Percentiles rank a stretch among this genome's conserved stretches.
Conservation (phyloP, 345 rosid genomes). For the Turnera subulata region DNA sequence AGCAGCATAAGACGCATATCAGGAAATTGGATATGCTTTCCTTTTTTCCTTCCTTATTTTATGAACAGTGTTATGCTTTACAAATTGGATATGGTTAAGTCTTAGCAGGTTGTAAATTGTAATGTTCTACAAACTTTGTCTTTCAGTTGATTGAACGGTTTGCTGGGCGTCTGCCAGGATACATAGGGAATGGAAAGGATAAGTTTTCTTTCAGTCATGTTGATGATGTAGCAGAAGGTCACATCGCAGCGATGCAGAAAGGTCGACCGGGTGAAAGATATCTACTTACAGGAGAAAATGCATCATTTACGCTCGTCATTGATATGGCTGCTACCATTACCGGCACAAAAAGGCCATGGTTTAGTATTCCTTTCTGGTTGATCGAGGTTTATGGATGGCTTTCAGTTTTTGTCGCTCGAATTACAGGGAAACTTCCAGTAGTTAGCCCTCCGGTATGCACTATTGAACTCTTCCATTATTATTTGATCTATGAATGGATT, state of each 20-base stretch:
- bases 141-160: constrained; percentile 78
- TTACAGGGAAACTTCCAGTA: constrained; percentile 83
- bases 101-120: too few species aligned
- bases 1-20: too few species aligned
- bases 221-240: constrained; percentile 83
- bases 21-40: too few species aligned
- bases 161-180: constrained; percentile 80
- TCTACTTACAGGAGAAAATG: constrained; percentile 83
- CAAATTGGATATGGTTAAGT: too few species aligned
- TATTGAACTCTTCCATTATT: background rate
- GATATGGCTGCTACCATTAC: constrained; percentile 74
- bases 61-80: too few species aligned
- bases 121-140: background rate
- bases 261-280: constrained; percentile 73
- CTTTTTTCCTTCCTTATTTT: too few species aligned
- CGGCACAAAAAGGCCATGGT: constrained; percentile 52
- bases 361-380: constrained; percentile 59
- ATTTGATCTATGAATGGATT: background rate
- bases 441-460: constrained; percentile 81
- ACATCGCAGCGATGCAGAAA: constrained; percentile 66
- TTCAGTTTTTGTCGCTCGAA: constrained; percentile 48
- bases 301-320: constrained; percentile 62
- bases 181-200: constrained; percentile 69
- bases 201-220: constrained; percentile 70
- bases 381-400: constrained; percentile 70